Percentiles rank a stretch among this genome's conserved stretches.
phyloP scores from a whole-genome alignment of 345 rosid species.

The Arabis alpina region DNA sequence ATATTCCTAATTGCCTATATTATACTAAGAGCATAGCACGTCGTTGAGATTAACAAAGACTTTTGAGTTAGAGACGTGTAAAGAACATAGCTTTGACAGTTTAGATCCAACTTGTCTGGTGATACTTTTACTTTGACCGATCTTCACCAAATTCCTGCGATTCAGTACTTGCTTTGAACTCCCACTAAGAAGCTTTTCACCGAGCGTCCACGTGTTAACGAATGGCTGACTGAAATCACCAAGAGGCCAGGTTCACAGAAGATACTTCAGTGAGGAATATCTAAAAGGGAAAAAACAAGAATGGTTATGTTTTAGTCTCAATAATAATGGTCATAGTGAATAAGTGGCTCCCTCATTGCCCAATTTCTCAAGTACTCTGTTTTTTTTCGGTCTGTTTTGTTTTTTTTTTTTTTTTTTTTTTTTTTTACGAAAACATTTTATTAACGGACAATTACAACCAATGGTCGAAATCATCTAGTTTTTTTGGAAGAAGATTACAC shows the following conservation, averaged over 20 bases:
- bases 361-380: conserved; percentile 29
- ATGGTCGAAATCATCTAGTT: too few species aligned
- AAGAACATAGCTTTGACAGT: too few species aligned
- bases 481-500: too few species aligned
- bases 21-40: too few species aligned
- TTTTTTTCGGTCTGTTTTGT: conserved; percentile 2
- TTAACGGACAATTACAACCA: too few species aligned
- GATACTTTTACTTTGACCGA: conserved; percentile 65
- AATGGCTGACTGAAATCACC: conserved; percentile 58
- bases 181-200: conserved; percentile 49
- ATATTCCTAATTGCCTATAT: too few species aligned
- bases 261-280: conserved; percentile 41
- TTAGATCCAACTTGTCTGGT: too few species aligned
- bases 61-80: too few species aligned
- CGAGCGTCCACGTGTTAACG: conserved; percentile 50
- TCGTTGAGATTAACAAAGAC: too few species aligned
- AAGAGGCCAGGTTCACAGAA: conserved; percentile 64
- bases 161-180: conserved; percentile 49
- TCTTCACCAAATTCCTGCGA: conserved; percentile 64
- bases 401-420: too few species aligned
- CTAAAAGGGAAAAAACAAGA: background rate
- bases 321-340: conserved; percentile 27
- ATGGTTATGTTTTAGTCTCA: conserved; percentile 31
- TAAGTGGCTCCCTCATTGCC: conserved; percentile 32
- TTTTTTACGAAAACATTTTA: too few species aligned